Evolutionary conservation across 73 alveolate genomes (phyloP).

Genomic region (Tetrahymena malaccensis): DNA sequence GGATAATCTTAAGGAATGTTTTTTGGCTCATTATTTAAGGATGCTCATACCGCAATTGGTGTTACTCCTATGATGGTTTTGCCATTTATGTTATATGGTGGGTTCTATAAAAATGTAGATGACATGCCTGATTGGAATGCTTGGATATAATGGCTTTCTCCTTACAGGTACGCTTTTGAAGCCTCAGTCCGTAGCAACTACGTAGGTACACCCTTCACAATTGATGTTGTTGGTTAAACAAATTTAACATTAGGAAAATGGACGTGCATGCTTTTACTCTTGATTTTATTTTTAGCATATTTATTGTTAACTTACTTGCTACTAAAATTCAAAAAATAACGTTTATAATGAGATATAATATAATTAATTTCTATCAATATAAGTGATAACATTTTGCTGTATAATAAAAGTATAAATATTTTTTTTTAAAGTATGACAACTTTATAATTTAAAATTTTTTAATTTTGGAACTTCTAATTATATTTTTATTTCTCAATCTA

Average conservation of each 20-base stretch:
- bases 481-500: too few species aligned
- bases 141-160: not conserved
- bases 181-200: not conserved
- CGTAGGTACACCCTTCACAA: not conserved
- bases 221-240: not conserved
- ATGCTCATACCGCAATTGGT: slow-evolving; percentile 40
- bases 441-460: too few species aligned
- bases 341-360: not conserved
- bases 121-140: not conserved
- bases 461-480: too few species aligned
- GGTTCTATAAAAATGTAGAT: not conserved
- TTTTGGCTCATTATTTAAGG: slow-evolving; percentile 43
- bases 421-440: too few species aligned
- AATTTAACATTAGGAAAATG: not conserved
- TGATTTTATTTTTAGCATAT: not conserved
- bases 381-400: not conserved
- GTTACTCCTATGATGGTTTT: slow-evolving; percentile 15
- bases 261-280: not conserved
- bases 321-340: not conserved
- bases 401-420: too few species aligned
- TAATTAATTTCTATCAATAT: too few species aligned
- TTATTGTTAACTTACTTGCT: not conserved
- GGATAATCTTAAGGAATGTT: slow-evolving; percentile 46
- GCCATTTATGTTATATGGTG: not conserved
- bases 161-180: not conserved